Evolutionary conservation across 2,329 filamentous ascomycete genomes (phyloP).

Genomic region (Aspergillus pseudoterreus): DNA sequence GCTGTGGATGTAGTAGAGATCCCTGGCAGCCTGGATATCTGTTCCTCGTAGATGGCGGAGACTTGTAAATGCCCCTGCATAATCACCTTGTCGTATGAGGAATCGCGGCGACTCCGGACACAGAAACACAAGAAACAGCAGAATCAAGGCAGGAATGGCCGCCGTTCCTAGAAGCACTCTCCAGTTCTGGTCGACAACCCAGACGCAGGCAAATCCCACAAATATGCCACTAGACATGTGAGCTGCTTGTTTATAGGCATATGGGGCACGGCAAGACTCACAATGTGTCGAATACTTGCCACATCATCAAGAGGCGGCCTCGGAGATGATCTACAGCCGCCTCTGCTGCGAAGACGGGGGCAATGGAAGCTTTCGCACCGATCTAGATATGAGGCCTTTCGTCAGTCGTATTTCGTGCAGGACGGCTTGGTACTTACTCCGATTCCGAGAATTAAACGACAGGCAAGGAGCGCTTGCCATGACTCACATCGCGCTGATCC

Average conservation of each 20-base stretch:
- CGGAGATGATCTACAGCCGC: conserved; percentile 15
- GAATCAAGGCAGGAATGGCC: conserved; percentile 45
- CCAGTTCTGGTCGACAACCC: conserved; percentile 35
- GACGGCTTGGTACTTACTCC: conserved; percentile 13
- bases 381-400: conserved; percentile 7
- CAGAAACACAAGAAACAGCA: conserved; percentile 45
- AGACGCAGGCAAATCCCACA: conserved; percentile 12
- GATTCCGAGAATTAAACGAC: conserved; percentile 27
- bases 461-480: conserved; percentile 26
- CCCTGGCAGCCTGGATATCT: conserved; percentile 31
- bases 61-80: conserved; percentile 27
- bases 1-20: conserved; percentile 33
- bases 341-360: conserved; percentile 20
- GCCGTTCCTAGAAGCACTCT: conserved; percentile 46
- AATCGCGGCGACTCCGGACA: conserved; percentile 42
- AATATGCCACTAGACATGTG: conserved; percentile 10
- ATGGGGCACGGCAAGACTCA: neutral
- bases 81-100: conserved; percentile 30
- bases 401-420: neutral
- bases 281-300: conserved; percentile 22
- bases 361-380: conserved; percentile 21
- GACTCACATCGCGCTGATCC: conserved; percentile 17
- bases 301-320: conserved; percentile 19
- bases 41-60: conserved; percentile 34
- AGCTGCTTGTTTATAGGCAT: neutral